phyloP scores from a whole-genome alignment of 208 protist species.

The Wallacemonas sp. region DNA sequence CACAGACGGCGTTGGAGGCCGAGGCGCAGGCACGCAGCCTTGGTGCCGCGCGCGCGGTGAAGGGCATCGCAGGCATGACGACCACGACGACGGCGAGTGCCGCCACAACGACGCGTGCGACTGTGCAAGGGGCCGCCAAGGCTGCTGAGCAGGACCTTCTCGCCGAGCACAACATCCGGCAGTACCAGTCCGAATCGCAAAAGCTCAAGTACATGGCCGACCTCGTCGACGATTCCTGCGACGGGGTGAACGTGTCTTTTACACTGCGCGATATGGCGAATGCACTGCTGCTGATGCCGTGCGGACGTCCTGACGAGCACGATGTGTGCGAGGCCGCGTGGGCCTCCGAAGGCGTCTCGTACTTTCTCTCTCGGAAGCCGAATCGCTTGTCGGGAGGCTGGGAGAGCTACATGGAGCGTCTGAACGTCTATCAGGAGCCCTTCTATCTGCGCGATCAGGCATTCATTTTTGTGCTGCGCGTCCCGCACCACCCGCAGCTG shows the following conservation, averaged over 20 bases:
- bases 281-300: slow-evolving; percentile 52
- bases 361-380: slow-evolving; percentile 59
- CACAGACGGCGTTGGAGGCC: slow-evolving; percentile 27
- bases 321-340: slow-evolving; percentile 51
- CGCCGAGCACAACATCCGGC: not conserved
- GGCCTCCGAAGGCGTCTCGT: slow-evolving; percentile 50
- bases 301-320: slow-evolving; percentile 26
- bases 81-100: too few species aligned
- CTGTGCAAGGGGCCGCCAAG: slow-evolving; percentile 1
- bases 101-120: not conserved
- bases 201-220: slow-evolving; percentile 23
- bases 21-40: slow-evolving; percentile 23
- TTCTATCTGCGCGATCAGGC: slow-evolving; percentile 64
- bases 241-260: slow-evolving; percentile 68
- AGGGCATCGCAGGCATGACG: too few species aligned
- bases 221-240: slow-evolving; percentile 18
- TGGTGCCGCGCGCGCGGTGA: slow-evolving; percentile 1
- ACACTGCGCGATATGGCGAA: slow-evolving; percentile 67
- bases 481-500: slow-evolving; percentile 61
- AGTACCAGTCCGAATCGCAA: not conserved
- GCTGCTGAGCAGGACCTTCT: slow-evolving; percentile 3
- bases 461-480: slow-evolving; percentile 62
- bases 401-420: slow-evolving; percentile 61
- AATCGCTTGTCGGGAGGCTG: slow-evolving; percentile 39
- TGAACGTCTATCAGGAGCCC: slow-evolving; percentile 65